A percentile compares a stretch with the other conserved stretches of the same genome.
phyloP scores from a whole-genome alignment of 2,329 filamentous ascomycete species.

The Rachicladosporium sp. region DNA sequence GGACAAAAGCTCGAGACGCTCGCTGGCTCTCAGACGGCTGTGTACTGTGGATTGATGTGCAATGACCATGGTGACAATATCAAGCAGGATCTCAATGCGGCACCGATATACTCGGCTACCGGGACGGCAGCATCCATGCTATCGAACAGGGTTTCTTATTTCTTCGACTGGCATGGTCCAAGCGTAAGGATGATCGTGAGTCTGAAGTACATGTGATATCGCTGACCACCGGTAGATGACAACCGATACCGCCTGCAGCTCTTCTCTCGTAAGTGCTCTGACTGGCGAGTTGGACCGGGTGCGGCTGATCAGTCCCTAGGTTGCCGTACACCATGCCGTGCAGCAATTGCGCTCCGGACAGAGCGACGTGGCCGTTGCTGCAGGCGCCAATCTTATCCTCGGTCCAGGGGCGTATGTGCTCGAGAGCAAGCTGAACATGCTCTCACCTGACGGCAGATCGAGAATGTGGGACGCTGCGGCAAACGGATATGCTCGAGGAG shows the following conservation, averaged over 20 bases:
- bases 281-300: no score
- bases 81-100: conserved; percentile 10
- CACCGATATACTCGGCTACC: conserved; percentile 12
- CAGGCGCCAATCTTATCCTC: conserved; percentile 18
- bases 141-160: conserved; percentile 10
- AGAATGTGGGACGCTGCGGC: conserved; percentile 26
- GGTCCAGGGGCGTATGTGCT: conserved; percentile 12
- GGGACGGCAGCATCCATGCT: conserved; percentile 8
- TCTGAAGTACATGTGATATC: no score
- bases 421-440: conserved; percentile 17
- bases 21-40: conserved; percentile 9
- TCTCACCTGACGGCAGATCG: conserved; percentile 20
- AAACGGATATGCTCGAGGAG: conserved; percentile 29
- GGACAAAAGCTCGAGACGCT: conserved; percentile 5
- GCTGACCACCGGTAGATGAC: conserved; percentile 3
- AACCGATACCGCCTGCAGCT: conserved; percentile 8
- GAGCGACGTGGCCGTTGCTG: conserved; percentile 8
- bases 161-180: conserved; percentile 10
- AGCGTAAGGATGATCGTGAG: not conserved
- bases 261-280: not conserved
- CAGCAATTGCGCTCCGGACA: conserved; percentile 6
- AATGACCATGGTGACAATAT: conserved; percentile 13
- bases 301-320: no score
- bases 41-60: conserved; percentile 14
- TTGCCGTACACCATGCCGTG: conserved; percentile 8